Conservation (phyloP, 2,329 filamentous ascomycete genomes). For the Pleurostoma richardsiae region DNA sequence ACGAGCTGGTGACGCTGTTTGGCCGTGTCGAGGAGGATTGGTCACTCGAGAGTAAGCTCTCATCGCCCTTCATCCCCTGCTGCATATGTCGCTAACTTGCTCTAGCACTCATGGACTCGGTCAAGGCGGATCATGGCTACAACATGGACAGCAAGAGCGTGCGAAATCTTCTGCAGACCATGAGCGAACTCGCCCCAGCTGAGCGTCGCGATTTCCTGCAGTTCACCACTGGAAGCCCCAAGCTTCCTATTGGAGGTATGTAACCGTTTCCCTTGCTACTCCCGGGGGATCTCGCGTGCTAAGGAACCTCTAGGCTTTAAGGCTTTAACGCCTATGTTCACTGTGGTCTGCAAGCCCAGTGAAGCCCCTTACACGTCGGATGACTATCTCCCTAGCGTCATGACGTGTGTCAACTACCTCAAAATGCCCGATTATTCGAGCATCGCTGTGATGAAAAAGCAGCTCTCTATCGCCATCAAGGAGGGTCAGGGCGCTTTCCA, state of each 20-base stretch:
- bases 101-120: constrained; percentile 88
- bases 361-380: constrained; percentile 90
- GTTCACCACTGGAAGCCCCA: constrained; percentile 96
- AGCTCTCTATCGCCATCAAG: constrained; percentile 78
- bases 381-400: constrained; percentile 98
- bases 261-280: constrained; percentile 10
- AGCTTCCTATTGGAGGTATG: constrained; percentile 94
- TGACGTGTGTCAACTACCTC: constrained; percentile 99
- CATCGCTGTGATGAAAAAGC: constrained; percentile 70
- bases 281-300: too few species aligned
- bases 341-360: constrained; percentile 97
- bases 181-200: constrained; percentile 75
- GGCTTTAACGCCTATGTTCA: constrained; percentile 95
- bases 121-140: constrained; percentile 97
- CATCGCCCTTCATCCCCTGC: background rate
- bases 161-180: constrained; percentile 84
- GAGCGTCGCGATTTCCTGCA: constrained; percentile 92
- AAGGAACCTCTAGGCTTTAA: constrained; percentile 69
- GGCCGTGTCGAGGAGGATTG: constrained; percentile 92
- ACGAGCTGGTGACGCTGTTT: constrained; percentile 92
- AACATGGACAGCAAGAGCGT: constrained; percentile 98
- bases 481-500: constrained; percentile 98
- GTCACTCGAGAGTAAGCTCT: constrained; percentile 84
- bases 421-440: constrained; percentile 93
- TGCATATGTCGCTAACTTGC: background rate